Evolutionary conservation across 106 monocot genomes (phyloP), one percentile per base, ranked within the genome.

Genomic region (Agapanthus africanus): DNA sequence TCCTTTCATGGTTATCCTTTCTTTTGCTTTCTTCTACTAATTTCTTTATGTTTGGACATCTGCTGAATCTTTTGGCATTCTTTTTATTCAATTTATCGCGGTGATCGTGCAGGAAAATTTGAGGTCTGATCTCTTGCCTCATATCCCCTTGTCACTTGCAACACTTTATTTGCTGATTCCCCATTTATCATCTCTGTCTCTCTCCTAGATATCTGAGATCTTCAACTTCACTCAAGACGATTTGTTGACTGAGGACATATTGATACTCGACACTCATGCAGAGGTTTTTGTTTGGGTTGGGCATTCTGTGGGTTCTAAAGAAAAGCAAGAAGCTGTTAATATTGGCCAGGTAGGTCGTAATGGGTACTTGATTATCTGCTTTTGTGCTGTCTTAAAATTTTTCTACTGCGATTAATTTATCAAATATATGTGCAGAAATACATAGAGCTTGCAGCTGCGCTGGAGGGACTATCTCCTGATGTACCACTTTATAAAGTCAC

Each of bases 281-380:
- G 97, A 97, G 64, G 84, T 97, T 30, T 97, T 97, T 82, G 72
- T 92, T 76, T 97, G 97, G 97, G 79, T 97, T 78, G 97, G 97
- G 65, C 82, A 91, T 14, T 92, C 71, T 54, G 87, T 90, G 54
- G 84, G 80, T 69, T 63, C 80, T 33, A 92, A 92, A 66, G 97
- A 97, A 76, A 97, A 89, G 37, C 84, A 85, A 63, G 84, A 83
- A 59, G 89, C 86, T 62, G 73, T 92, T 79, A 89, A 97, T 63
- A 82, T 85, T 25, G 93, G 86, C 36, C 90, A 90, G 81, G 93
- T 89, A 67, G 37, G 19, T 36, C n/a, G n/a, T n/a, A n/a, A n/a
- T 7, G 15, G 14, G 19, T 35, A 47, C 61, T 65, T 36, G 35
- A 61, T 61, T 26, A 65, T 47, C 28, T 66, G 3, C 54, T 59